Evolutionary conservation across 208 protist species (phyloP).

Genomic region (Trypanosoma vivax): DNA sequence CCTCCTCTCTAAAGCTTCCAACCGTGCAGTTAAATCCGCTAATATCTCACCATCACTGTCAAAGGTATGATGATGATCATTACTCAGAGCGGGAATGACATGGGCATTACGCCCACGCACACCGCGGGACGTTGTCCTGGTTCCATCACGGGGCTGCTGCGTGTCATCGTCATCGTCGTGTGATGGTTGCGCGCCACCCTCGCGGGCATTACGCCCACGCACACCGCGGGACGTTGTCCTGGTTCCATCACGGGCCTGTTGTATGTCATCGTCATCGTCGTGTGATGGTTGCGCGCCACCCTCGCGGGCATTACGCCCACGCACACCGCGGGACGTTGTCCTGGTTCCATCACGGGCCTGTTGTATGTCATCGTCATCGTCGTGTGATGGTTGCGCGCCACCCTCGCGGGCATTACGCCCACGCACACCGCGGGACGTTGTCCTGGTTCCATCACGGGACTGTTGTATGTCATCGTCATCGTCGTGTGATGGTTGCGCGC

Average conservation of each 20-base stretch:
- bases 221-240: background rate
- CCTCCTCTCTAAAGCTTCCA: constrained; percentile 12
- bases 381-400: background rate
- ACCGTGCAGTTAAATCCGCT: background rate
- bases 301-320: constrained; percentile 6
- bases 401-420: background rate
- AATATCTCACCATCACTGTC: background rate
- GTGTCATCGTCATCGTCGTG: constrained; percentile 2
- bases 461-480: background rate
- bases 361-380: background rate
- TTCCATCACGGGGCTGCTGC: too few relatives aligned
- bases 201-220: background rate
- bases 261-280: background rate
- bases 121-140: constrained; percentile 4
- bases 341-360: background rate
- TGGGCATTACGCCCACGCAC: constrained; percentile 1
- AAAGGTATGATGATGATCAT: background rate
- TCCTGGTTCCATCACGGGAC: constrained; percentile 10
- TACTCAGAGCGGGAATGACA: constrained; percentile 1
- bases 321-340: background rate
- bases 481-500: too few relatives aligned
- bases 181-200: background rate
- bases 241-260: constrained; percentile 5
- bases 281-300: background rate
- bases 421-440: background rate